Percentiles rank a stretch among this genome's conserved stretches.
Conservation (phyloP, 2,329 filamentous ascomycete species). For the Colletotrichum musae region DNA sequence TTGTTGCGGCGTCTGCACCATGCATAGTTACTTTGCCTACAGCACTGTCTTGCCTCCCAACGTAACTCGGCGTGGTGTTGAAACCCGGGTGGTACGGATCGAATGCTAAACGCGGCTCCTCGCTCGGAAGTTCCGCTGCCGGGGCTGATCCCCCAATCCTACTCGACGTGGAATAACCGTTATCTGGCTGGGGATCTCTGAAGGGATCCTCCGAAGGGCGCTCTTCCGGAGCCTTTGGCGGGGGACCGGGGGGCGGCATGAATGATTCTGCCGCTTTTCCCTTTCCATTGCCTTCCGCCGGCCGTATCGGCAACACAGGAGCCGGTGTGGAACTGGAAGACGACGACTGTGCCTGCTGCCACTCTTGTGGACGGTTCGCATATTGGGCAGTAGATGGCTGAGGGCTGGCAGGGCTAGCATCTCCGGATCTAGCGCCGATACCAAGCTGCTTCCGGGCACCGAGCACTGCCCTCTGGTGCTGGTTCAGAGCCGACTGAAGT, state of each 20-base stretch:
- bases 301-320: slow-evolving; percentile 26
- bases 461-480: slow-evolving; percentile 86
- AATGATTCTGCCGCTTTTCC: slow-evolving; percentile 46
- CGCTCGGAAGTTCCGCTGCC: slow-evolving; percentile 43
- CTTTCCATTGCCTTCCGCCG: slow-evolving; percentile 43
- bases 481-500: slow-evolving; percentile 83
- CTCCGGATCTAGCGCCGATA: slow-evolving; percentile 46
- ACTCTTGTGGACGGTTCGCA: slow-evolving; percentile 33
- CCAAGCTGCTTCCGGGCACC: slow-evolving; percentile 71
- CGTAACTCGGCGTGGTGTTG: slow-evolving; percentile 51
- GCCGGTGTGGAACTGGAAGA: slow-evolving; percentile 38
- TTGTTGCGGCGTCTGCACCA: slow-evolving; percentile 47
- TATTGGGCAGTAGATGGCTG: slow-evolving; percentile 42
- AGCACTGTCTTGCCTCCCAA: slow-evolving; percentile 57
- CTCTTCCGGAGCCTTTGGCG: slow-evolving; percentile 51
- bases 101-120: slow-evolving; percentile 52
- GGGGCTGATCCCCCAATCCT: slow-evolving; percentile 43
- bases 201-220: slow-evolving; percentile 47
- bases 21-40: slow-evolving; percentile 59
- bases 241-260: slow-evolving; percentile 38
- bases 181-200: slow-evolving; percentile 44
- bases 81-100: slow-evolving; percentile 59
- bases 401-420: slow-evolving; percentile 46
- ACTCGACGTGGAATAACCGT: slow-evolving; percentile 24
- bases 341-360: slow-evolving; percentile 44